Evolutionary conservation across 148 eudicot species (phyloP), one percentile per base, ranked within the genome.

Genomic region (Spergularia bocconei): DNA sequence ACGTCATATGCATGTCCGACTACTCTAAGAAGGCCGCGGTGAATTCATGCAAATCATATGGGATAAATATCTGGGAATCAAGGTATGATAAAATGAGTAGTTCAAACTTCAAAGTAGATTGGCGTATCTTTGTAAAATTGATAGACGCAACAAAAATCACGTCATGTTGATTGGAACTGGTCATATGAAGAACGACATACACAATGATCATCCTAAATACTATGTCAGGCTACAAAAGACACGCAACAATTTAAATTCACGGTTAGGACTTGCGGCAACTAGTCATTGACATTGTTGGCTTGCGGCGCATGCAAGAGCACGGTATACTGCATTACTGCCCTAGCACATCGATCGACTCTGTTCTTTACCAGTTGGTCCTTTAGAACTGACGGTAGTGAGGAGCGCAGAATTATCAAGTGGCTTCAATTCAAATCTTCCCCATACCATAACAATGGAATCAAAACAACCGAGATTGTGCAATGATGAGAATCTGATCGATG

Each of bases 181-280:
- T 74, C 61, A 55, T 55, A 44, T 23, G 52, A 68, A 21, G 69
- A 13, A 62, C 60, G 76, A 20, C 44, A n/a, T n/a, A n/a, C n/a
- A 50, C 56, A 50, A 59, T 38, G 69, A 57, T n/a, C 39, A 4
- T 44, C 29, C 23, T 21, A 10, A 57, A n/a, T 39, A n/a, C 55
- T 41, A 20, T 55, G 13, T 65, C 16, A 13, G 48, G 69, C 19
- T 19, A 59, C 0, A 69, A 69, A 50, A 58, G 79, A 76, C 79
- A 69, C 14, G 61, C 62, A 29, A 7, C 21, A 20, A 60, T 36
- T 61, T 4, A 29, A 70, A 66, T 52, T 19, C 56, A 39, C 50
- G 47, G 74, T 69, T 38, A 52, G 63, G 33, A 69, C 41, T 78
- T 71, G 75, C 69, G 75, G 80, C 75, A 78, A 77, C 69, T 71